Evolutionary conservation across 2,329 filamentous ascomycete genomes (phyloP).

Genomic region (Phyllosticta citrichinensis): DNA sequence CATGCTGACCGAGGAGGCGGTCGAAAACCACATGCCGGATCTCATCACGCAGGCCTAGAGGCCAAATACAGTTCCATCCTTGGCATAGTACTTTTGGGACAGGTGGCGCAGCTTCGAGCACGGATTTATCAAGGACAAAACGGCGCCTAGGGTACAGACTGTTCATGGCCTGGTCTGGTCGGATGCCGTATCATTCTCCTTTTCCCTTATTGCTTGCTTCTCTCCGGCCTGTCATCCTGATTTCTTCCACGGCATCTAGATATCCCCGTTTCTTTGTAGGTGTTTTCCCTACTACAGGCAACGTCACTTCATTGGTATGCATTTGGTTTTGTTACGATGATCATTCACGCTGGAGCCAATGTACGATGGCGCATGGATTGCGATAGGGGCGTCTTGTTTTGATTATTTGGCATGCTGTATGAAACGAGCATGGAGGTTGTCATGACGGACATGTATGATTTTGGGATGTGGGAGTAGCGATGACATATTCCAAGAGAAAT

Average conservation of each 20-base stretch:
- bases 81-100: background rate
- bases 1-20: slow-evolving; percentile 47
- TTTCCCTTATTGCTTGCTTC: background rate
- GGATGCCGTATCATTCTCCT: background rate
- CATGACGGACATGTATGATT: background rate
- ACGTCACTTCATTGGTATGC: background rate
- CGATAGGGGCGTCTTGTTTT: background rate
- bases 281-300: background rate
- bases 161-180: background rate
- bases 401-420: background rate
- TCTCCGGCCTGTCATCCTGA: background rate
- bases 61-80: background rate
- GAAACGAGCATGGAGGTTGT: background rate
- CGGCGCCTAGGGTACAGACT: background rate
- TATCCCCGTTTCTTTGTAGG: background rate
- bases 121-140: background rate
- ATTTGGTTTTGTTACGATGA: background rate
- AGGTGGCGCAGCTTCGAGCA: background rate
- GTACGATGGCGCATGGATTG: background rate
- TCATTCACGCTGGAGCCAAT: background rate
- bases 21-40: slow-evolving; percentile 36
- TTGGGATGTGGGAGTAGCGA: background rate
- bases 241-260: background rate
- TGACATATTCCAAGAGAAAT: background rate
- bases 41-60: slow-evolving; percentile 16